Evolutionary conservation across 495 filamentous ascomycete species (phyloP).

Genomic region (Aspergillus haitiensis): DNA sequence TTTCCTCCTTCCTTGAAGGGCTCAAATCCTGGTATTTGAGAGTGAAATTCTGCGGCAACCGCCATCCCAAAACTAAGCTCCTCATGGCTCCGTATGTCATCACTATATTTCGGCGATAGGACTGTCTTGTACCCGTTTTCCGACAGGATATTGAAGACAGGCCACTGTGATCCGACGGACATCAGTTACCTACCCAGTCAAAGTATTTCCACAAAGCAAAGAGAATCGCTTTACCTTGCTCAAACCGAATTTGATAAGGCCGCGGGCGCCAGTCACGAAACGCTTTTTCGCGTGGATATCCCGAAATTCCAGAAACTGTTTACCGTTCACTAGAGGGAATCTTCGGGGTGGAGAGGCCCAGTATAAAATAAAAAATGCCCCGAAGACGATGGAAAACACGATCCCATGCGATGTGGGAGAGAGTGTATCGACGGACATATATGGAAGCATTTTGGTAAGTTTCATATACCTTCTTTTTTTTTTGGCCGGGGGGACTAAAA

Average conservation of each 20-base stretch:
- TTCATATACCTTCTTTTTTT: no score
- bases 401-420: no score
- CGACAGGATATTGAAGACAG: constrained; percentile 17
- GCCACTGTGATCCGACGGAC: constrained; percentile 9
- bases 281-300: not conserved
- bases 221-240: not conserved
- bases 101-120: constrained; percentile 21
- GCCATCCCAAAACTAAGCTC: constrained; percentile 16
- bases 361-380: no score
- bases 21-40: constrained; percentile 40
- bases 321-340: not conserved
- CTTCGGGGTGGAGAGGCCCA: not conserved
- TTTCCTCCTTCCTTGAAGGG: constrained; percentile 26
- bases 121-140: constrained; percentile 22
- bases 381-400: no score
- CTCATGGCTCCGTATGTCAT: constrained; percentile 25
- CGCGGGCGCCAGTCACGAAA: not conserved
- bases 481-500: no score
- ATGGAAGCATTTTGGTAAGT: no score
- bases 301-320: not conserved
- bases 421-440: no score
- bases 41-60: constrained; percentile 14
- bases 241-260: not conserved
- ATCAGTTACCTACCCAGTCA: not conserved
- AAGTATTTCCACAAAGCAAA: not conserved